These are phyloP conservation scores for Oryza rufipogon DNA, from an alignment of 176 grass and related monocot species.

Conservation along the genomic window DNA sequence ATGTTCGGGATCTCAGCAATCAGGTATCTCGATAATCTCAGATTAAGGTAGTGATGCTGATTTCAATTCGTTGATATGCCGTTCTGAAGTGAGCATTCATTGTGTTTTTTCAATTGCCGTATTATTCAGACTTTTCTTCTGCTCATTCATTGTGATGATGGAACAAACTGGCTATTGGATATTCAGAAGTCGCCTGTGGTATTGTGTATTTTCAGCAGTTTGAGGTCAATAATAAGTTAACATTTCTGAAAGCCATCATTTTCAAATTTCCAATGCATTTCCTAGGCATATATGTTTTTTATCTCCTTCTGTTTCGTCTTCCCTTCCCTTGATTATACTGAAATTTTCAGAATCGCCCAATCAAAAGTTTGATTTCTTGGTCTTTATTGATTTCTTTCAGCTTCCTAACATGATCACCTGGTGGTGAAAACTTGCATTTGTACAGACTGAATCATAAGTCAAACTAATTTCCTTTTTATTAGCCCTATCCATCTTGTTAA, in stretches of 20 bases:
- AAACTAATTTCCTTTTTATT: not conserved
- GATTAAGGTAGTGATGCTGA: not conserved
- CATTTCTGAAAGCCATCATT: not conserved
- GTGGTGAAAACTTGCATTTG: not conserved
- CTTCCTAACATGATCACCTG: not conserved
- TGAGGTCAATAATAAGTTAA: not conserved
- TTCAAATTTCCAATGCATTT: not conserved
- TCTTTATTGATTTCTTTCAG: not conserved
- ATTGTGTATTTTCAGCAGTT: not conserved
- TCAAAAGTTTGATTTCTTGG: not conserved
- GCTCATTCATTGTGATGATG: no score
- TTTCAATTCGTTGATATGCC: not conserved
- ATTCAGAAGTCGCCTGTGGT: not conserved
- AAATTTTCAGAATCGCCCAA: conserved; percentile 8
- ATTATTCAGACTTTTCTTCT: no score
- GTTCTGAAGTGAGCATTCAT: not conserved
- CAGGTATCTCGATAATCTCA: not conserved
- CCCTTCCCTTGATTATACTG: not conserved
- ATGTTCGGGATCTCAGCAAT: not conserved
- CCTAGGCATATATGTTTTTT: not conserved
- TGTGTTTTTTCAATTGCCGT: not conserved
- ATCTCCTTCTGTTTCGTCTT: conserved; percentile 13
- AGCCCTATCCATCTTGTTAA: conserved; percentile 37
- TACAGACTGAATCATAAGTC: not conserved
- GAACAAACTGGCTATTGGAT: not conserved